Evolutionary conservation across 2,329 filamentous ascomycete genomes (phyloP).

Genomic region (Trichoderma sp.): DNA sequence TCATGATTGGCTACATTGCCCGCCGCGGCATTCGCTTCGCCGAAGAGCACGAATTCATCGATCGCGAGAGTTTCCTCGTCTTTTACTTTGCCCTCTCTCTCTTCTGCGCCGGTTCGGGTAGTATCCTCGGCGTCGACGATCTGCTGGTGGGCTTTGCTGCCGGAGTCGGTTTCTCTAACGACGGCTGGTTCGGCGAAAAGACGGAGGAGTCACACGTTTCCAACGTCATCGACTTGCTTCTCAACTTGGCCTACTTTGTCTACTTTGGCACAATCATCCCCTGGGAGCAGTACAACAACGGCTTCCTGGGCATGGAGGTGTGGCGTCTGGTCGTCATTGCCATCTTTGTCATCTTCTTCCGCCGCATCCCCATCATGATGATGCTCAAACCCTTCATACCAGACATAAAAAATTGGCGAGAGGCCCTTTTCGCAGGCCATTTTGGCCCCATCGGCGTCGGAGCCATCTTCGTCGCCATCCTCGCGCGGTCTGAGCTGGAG

Average conservation of each 20-base stretch:
- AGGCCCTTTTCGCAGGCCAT: constrained; percentile 94
- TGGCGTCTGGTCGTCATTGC: constrained; percentile 94
- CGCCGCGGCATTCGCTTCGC: constrained; percentile 88
- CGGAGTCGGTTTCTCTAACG: constrained; percentile 98
- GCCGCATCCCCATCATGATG: constrained; percentile 94
- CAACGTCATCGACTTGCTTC: constrained; percentile 95
- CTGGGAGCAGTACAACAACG: constrained; percentile 86
- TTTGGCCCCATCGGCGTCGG: constrained; percentile 98
- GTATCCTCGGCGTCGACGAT: constrained; percentile 89
- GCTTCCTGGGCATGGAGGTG: constrained; percentile 72
- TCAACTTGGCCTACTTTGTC: constrained; percentile 98
- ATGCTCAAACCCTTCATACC: constrained; percentile 88
- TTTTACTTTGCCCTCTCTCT: constrained; percentile 98
- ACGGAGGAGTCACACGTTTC: constrained; percentile 98
- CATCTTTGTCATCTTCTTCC: constrained; percentile 92
- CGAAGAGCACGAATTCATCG: constrained; percentile 83
- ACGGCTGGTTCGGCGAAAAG: constrained; percentile 98
- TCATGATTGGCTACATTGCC: constrained; percentile 83
- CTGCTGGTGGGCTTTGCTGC: constrained; percentile 91
- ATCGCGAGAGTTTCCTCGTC: constrained; percentile 95
- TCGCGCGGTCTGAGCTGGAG: constrained; percentile 91
- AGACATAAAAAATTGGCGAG: constrained; percentile 97
- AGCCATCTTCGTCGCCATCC: constrained; percentile 91
- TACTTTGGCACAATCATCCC: constrained; percentile 97
- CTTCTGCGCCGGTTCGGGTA: constrained; percentile 93